Evolutionary conservation across 2,329 filamentous ascomycete species (phyloP).

Genomic region (Talaromyces sp.): DNA sequence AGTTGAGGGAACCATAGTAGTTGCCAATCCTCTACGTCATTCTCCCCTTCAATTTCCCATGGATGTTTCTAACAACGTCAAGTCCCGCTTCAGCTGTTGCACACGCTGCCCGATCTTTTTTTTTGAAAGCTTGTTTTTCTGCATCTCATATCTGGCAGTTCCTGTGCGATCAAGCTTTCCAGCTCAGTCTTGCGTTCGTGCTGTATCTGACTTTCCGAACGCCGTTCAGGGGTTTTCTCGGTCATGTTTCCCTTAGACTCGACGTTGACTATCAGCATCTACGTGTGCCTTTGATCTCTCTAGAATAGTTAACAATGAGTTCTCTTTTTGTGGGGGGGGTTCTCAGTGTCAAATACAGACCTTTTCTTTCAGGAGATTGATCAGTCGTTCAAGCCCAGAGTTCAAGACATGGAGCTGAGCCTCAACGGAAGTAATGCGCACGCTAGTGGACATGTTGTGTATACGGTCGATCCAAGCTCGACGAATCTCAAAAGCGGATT

Average conservation of each 20-base stretch:
- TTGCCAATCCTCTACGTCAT: not conserved
- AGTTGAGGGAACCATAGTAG: not conserved
- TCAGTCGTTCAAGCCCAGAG: not conserved
- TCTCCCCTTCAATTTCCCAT: conserved; percentile 33
- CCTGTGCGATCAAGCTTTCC: conserved; percentile 37
- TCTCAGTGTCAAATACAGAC: not conserved
- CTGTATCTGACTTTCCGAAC: conserved; percentile 41
- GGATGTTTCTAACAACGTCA: conserved; percentile 43
- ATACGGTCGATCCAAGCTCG: not conserved
- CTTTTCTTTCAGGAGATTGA: not conserved
- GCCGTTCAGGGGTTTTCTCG: conserved; percentile 24
- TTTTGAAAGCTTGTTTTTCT: conserved; percentile 39
- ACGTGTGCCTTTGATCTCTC: not conserved
- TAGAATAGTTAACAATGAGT: not conserved
- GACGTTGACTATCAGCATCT: conserved; percentile 18
- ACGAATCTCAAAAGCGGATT: not conserved
- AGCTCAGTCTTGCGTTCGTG: conserved; percentile 45
- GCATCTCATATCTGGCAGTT: conserved; percentile 41
- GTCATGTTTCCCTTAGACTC: conserved; percentile 37
- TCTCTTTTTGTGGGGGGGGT: not conserved
- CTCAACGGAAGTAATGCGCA: not conserved
- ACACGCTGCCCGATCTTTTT: conserved; percentile 44
- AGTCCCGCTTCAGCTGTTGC: conserved; percentile 42
- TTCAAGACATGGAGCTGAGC: not conserved
- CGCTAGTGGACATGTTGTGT: not conserved